Conservation (phyloP, 495 filamentous ascomycete species). For the Aspergillus wentii region DNA sequence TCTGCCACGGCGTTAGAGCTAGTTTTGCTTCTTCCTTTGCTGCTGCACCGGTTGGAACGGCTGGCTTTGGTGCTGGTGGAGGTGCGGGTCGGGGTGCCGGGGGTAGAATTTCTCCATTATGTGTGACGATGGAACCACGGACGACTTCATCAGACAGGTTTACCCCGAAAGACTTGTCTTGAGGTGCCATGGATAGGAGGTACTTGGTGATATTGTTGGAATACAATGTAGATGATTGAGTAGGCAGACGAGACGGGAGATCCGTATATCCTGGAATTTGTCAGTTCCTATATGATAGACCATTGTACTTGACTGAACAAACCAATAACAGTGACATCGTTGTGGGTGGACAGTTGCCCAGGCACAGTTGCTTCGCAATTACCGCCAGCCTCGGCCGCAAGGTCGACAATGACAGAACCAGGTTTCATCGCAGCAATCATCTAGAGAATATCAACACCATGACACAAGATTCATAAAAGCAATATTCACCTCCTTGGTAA, state of each 20-base stretch:
- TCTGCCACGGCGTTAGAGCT: conserved; percentile 72
- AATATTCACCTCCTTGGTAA: conserved; percentile 52
- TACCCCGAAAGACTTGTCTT: conserved; percentile 68
- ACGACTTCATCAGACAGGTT: conserved; percentile 77
- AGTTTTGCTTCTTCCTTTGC: conserved; percentile 52
- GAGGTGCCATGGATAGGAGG: conserved; percentile 69
- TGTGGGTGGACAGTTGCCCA: conserved; percentile 60
- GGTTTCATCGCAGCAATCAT: conserved; percentile 80
- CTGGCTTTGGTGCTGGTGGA: conserved; percentile 54
- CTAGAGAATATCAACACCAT: too few relatives aligned
- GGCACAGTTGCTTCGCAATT: conserved; percentile 74
- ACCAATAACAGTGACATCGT: conserved; percentile 78
- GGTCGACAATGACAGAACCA: conserved; percentile 74
- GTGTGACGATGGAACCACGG: conserved; percentile 71
- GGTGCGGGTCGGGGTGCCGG: conserved; percentile 66
- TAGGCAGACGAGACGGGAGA: conserved; percentile 71
- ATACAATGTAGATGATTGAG: conserved; percentile 76
- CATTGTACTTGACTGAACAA: conserved; percentile 10
- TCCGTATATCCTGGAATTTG: conserved; percentile 63
- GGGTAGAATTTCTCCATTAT: conserved; percentile 66
- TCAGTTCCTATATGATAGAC: conserved; percentile 8
- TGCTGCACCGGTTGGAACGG: conserved; percentile 38
- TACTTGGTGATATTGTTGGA: conserved; percentile 86
- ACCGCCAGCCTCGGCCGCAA: conserved; percentile 75
- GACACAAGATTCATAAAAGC: too few relatives aligned